Evolutionary conservation across 108 stramenopile species (phyloP), one percentile per base, ranked within the genome.

Genomic region (Fragilaria crotonensis): DNA sequence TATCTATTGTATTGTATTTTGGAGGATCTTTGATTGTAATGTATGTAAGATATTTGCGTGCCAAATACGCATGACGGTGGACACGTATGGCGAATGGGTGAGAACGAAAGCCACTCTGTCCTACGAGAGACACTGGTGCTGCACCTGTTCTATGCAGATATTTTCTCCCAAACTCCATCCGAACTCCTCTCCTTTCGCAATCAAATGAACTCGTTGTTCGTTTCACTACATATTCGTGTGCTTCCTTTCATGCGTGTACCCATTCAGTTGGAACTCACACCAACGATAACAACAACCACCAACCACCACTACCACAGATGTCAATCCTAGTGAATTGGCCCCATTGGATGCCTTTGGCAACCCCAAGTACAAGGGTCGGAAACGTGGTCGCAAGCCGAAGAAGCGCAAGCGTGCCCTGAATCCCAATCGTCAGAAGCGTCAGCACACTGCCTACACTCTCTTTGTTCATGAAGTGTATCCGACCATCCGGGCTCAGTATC

Each of bases 291-390:
- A 51, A 9, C 18, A n/a, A n/a, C n/a, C n/a, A n/a, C n/a, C n/a
- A n/a, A n/a, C n/a, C n/a, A n/a, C n/a, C n/a, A n/a, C 4, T 47
- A 48, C 27, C 7, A 11, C 7, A 28, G 62, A 63, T 17, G 9
- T 63, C 29, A 54, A 64, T 57, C 60, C 69, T 14, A 45, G 27
- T 22, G 54, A 78, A 49, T 21, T 75, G 49, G 53, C 78, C 3
- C 78, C 78, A 0, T 36, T 75, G 27, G 73, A 79, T 47, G 78
- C 75, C 48, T 60, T 75, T 29, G 78, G 78, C 1, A 23, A 65
- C 25, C 78, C 78, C 11, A 79, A 79, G 51, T 79, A 79, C 56
- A 69, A 65, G 55, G 78, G 78, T 3, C 72, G 72, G 51, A 79
- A 79, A 53, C 70, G 78, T 4, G 78, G 78, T 20, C 65, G 73